Evolutionary conservation across 140 eudicot genomes (phyloP).

Genomic region (Cichorium intybus): DNA sequence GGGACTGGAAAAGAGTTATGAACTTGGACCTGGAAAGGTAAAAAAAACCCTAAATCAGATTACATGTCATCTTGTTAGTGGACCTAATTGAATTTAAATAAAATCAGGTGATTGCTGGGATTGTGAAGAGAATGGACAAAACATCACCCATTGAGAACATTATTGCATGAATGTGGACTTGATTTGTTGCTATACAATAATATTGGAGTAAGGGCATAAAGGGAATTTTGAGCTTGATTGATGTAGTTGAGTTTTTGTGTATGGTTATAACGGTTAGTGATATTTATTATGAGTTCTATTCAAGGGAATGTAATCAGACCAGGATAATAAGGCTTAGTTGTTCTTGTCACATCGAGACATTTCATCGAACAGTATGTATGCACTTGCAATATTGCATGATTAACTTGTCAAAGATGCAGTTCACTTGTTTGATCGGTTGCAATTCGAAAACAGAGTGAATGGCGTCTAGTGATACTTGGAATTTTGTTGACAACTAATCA

Average conservation of each 20-base stretch:
- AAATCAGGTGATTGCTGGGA: constrained; percentile 89
- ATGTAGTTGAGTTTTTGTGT: constrained; percentile 24
- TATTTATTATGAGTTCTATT: constrained; percentile 5
- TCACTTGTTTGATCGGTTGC: neutral
- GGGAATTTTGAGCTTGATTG: constrained; percentile 14
- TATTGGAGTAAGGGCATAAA: constrained; percentile 6
- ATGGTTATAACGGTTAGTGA: constrained; percentile 8
- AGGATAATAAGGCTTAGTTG: too few relatives aligned
- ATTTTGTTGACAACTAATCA: too few relatives aligned
- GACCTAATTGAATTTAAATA: constrained; percentile 7
- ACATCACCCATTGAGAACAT: constrained; percentile 80
- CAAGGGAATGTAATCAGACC: too few relatives aligned
- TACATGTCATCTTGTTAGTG: neutral
- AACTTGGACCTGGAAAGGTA: constrained; percentile 98
- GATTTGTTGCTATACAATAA: constrained; percentile 15
- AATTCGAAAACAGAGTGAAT: neutral
- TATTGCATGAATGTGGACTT: constrained; percentile 38
- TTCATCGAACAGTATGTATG: neutral
- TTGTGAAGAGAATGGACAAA: constrained; percentile 82
- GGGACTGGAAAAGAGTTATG: constrained; percentile 83
- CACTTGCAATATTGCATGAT: neutral
- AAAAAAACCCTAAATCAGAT: neutral
- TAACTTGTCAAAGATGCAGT: neutral
- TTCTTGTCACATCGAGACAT: neutral
- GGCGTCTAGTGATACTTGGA: neutral